A percentile compares a stretch with the other conserved stretches of the same genome.
These are phyloP conservation scores for Haplosporangium gracile DNA, from an alignment of 192 early-diverging fungal genomes.

Conservation along the genomic window DNA sequence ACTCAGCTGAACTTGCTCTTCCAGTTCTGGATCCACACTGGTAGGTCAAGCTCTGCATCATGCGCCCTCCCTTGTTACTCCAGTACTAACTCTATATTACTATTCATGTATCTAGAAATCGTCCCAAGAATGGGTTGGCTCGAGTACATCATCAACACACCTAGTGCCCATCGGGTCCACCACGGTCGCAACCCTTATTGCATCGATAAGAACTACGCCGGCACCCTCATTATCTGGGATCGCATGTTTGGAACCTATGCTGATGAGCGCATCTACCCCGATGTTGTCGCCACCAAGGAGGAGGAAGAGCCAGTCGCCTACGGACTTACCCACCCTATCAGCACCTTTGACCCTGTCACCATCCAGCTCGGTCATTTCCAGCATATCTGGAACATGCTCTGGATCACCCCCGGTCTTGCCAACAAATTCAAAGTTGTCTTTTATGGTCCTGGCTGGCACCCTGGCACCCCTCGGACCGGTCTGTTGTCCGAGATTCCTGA, in stretches of 20 bases:
- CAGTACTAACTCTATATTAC: background rate
- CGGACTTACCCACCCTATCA: constrained; percentile 71
- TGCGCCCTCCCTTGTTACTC: background rate
- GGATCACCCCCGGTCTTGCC: constrained; percentile 53
- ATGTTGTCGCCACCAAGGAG: constrained; percentile 43
- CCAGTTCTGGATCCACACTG: constrained; percentile 63
- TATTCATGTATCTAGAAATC: constrained; percentile 59
- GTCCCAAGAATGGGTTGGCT: constrained; percentile 65
- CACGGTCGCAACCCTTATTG: constrained; percentile 75
- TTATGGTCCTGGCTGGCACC: constrained; percentile 70
- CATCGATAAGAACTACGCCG: constrained; percentile 76
- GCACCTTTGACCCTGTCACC: constrained; percentile 69
- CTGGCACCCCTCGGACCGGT: constrained; percentile 59
- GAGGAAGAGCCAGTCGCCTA: constrained; percentile 65
- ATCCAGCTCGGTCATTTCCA: constrained; percentile 67
- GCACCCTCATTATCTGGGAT: constrained; percentile 75
- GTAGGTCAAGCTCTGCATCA: background rate
- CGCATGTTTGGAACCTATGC: constrained; percentile 72
- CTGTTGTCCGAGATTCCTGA: constrained; percentile 60
- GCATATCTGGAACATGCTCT: constrained; percentile 61
- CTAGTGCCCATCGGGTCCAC: constrained; percentile 71
- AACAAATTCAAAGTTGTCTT: constrained; percentile 66
- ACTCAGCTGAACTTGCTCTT: constrained; percentile 66
- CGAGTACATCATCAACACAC: constrained; percentile 75
- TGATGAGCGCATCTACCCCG: constrained; percentile 56